Percentiles rank a stretch among this genome's conserved stretches.
phyloP scores from a whole-genome alignment of 305 asterid genomes.

The Euphrasia arctica region DNA sequence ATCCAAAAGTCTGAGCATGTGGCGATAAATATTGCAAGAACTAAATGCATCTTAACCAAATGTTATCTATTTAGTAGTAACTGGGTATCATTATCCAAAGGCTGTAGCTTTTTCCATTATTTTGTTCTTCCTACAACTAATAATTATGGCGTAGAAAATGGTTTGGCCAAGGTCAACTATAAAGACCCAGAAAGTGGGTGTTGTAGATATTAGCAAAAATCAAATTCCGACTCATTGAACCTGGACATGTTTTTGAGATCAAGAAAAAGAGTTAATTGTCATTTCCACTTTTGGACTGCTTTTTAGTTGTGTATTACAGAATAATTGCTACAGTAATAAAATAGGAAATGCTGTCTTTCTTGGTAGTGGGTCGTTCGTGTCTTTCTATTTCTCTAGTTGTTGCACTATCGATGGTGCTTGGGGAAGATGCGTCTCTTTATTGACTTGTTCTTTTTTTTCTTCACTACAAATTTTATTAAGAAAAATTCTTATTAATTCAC shows the following conservation, averaged over 20 bases:
- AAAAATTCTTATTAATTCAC: no score
- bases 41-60: no score
- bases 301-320: slow-evolving; percentile 1
- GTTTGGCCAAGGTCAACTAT: background rate
- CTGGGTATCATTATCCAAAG: no score
- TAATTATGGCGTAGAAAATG: background rate
- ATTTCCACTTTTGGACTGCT: background rate
- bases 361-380: background rate
- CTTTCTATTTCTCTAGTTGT: slow-evolving; percentile 20
- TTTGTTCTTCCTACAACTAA: no score
- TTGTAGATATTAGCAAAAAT: no score
- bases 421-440: slow-evolving; percentile 28
- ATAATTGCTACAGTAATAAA: slow-evolving; percentile 1
- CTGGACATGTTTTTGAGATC: slow-evolving; percentile 34
- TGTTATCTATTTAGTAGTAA: no score
- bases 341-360: slow-evolving; percentile 11
- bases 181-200: slow-evolving; percentile 15
- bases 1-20: no score
- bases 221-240: slow-evolving; percentile 33
- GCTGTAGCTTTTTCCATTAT: no score
- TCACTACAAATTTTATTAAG: slow-evolving; percentile 14
- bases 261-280: background rate
- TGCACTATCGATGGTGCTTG: slow-evolving; percentile 37
- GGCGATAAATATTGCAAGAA: no score
- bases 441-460: background rate